These are phyloP conservation scores for Mycena vitilis DNA, from an alignment of 768 basidiomycete species.

Conservation along the genomic window DNA sequence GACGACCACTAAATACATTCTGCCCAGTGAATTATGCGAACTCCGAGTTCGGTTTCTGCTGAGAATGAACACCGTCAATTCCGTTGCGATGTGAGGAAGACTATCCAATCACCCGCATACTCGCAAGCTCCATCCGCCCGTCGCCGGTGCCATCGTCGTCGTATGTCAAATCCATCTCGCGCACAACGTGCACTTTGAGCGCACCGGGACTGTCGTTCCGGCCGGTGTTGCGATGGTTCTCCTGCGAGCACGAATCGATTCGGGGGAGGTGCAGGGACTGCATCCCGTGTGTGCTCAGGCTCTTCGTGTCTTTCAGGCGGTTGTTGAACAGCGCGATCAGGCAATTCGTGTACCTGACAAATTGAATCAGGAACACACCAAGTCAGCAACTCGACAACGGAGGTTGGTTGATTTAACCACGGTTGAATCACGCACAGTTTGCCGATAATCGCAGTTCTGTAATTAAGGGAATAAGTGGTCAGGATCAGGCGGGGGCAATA, in stretches of 20 bases:
- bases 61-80: too few species aligned
- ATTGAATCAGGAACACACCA: neutral
- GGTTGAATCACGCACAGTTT: slow-evolving; percentile 20
- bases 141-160: neutral
- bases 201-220: neutral
- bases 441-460: slow-evolving; percentile 32
- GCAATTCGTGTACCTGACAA: slow-evolving; percentile 30
- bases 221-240: too few species aligned
- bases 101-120: too few species aligned
- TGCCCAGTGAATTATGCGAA: too few species aligned
- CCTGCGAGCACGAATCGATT: neutral
- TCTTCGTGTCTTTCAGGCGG: neutral
- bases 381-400: too few species aligned
- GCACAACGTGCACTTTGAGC: slow-evolving; percentile 25
- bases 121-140: too few species aligned
- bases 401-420: too few species aligned
- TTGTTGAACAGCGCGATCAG: slow-evolving; percentile 30
- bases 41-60: too few species aligned
- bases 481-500: neutral
- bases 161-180: slow-evolving; percentile 18
- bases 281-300: neutral
- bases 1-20: too few species aligned
- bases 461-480: too few species aligned
- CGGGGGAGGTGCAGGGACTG: slow-evolving; percentile 21
- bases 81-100: neutral